These are phyloP conservation scores for Decorospora gaudefroyi DNA, from an alignment of 2,329 filamentous ascomycete genomes.

Conservation along the genomic window DNA sequence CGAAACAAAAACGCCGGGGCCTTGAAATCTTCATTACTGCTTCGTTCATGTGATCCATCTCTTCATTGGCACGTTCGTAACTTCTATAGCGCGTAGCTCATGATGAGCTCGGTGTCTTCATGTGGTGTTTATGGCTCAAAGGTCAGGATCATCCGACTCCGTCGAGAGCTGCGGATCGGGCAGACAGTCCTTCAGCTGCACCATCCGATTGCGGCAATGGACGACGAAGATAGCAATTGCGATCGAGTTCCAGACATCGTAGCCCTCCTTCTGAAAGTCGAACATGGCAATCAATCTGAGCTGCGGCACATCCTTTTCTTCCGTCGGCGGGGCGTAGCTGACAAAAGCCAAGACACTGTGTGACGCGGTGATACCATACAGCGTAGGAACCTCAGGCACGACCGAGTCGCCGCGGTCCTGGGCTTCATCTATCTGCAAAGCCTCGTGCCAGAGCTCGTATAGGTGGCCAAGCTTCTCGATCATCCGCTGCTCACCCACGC, in stretches of 20 bases:
- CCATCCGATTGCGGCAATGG: conserved; percentile 58
- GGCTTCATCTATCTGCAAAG: conserved; percentile 33
- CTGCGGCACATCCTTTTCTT: conserved; percentile 25
- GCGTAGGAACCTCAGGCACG: conserved; percentile 50
- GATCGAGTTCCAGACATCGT: conserved; percentile 65
- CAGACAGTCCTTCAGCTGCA: conserved; percentile 50
- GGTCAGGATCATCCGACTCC: conserved; percentile 40
- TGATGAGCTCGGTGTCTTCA: too few relatives aligned
- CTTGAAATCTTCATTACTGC: too few relatives aligned
- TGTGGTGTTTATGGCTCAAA: conserved; percentile 21
- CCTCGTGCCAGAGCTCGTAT: conserved; percentile 50
- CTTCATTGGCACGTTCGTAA: too few relatives aligned
- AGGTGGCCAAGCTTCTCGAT: conserved; percentile 52
- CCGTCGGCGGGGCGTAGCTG: conserved; percentile 52
- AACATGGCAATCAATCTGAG: conserved; percentile 57
- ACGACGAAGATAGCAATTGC: conserved; percentile 61
- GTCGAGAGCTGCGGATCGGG: conserved; percentile 20
- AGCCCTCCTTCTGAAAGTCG: conserved; percentile 57
- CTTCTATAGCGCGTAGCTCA: too few relatives aligned
- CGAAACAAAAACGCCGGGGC: too few relatives aligned
- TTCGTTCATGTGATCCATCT: too few relatives aligned
- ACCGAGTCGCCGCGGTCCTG: conserved; percentile 8
- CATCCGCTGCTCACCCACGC: conserved; percentile 50
- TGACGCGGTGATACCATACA: conserved; percentile 60
- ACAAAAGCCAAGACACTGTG: conserved; percentile 59